Evolutionary conservation across 2,329 filamentous ascomycete species (phyloP), one percentile per base, ranked within the genome.

Genomic region (Pseudocercospora cruenta): DNA sequence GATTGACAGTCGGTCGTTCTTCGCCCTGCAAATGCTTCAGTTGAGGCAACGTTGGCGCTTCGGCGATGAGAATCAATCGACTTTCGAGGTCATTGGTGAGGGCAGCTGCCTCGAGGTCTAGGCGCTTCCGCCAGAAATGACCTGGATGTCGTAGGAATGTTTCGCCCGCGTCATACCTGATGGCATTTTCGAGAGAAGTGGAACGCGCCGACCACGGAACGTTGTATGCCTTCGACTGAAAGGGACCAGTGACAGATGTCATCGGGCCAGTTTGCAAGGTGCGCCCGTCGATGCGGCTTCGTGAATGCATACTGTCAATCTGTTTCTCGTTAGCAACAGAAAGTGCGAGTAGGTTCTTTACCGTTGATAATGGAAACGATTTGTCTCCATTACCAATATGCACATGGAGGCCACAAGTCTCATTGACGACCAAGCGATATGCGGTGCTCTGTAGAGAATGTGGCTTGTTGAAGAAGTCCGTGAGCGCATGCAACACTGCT

Each of bases 271-370:
- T 21, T 7, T 49, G 39, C 19, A 70, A 43, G 4, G 53, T 62
- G 57, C 62, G 65, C 24, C 66, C 67, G n/a, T 49, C 64, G 33
- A 72, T 70, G 14, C 71, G 66, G 6, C 65, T 61, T 26, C 47
- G 62, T 14, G 73, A 63, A 47, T 78, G 75, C 3, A 78, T 45
- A 3, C 39, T 63, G 14, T 75, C 69, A 3, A 78, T 63, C 7
- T 71, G 70, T 14, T 60, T 62, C 61, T 78, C 76, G 63, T 76
- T 75, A 0, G 73, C 74, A 43, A 71, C 70, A 10, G 71, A 62
- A 2, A 73, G 51, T 0, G 69, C 70, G 21, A 76, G 45, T 9
- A 78, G 31, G 31, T 77, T 78, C 61, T 72, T 71, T 12, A 79
- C 39, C 1, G 70, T 70, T 8, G 61, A 21, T 12, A 74, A 47